Percentiles rank a stretch among this genome's conserved stretches.
Evolutionary conservation across 495 filamentous ascomycete species (phyloP).

Genomic region (Xylaria intraflava): DNA sequence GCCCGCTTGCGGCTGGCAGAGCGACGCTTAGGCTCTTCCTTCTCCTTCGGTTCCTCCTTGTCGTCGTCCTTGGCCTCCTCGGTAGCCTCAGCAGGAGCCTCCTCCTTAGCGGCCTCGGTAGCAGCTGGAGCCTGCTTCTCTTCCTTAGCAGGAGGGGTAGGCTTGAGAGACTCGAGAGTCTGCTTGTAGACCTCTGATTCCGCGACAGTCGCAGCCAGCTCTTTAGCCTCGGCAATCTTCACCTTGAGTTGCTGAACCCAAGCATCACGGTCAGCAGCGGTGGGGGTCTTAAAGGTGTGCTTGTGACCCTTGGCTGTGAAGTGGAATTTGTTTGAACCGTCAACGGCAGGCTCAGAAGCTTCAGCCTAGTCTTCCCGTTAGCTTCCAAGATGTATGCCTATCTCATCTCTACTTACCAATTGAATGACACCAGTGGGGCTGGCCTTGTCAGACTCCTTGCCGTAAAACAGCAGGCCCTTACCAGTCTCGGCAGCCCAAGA

Average conservation of each 20-base stretch:
- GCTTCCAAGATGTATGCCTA: background rate
- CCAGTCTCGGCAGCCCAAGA: constrained; percentile 90
- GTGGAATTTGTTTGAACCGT: constrained; percentile 69
- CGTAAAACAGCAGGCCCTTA: constrained; percentile 90
- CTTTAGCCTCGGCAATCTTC: constrained; percentile 73
- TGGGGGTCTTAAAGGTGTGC: constrained; percentile 79
- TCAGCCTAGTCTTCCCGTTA: constrained; percentile 56
- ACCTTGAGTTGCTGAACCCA: constrained; percentile 76
- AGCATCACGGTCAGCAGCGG: constrained; percentile 71
- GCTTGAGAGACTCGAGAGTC: constrained; percentile 60
- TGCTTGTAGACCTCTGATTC: constrained; percentile 74
- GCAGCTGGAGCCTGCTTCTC: constrained; percentile 18
- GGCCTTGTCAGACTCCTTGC: constrained; percentile 79
- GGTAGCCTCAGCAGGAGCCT: background rate
- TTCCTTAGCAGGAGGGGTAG: constrained; percentile 44
- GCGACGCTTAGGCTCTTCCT: constrained; percentile 50
- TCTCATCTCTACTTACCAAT: constrained; percentile 51
- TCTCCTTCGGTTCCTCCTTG: constrained; percentile 38
- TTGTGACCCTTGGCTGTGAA: constrained; percentile 81
- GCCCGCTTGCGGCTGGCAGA: constrained; percentile 82
- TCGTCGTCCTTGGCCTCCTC: constrained; percentile 35
- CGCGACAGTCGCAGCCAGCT: constrained; percentile 57
- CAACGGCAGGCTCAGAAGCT: constrained; percentile 67
- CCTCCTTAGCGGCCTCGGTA: constrained; percentile 39
- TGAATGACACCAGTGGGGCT: constrained; percentile 77